phyloP scores from a whole-genome alignment of 2,329 filamentous ascomycete genomes.

The Thelonectria blattea region DNA sequence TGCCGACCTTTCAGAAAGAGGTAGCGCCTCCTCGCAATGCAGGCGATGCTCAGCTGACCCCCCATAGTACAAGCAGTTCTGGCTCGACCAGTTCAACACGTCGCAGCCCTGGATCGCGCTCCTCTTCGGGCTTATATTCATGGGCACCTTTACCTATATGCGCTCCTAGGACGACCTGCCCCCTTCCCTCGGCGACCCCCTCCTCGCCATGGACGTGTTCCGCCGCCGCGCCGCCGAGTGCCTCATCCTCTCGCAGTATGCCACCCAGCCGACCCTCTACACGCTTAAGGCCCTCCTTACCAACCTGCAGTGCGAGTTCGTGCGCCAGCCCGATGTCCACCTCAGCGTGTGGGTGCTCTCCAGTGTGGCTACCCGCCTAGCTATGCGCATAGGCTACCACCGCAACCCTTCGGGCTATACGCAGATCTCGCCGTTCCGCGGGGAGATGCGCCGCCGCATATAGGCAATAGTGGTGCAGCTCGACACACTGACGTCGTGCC shows the following conservation, averaged over 20 bases:
- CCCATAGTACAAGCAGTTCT: conserved; percentile 24
- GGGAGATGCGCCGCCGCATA: conserved; percentile 28
- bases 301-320: conserved; percentile 27
- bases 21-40: not conserved
- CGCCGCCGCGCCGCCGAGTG: conserved; percentile 27
- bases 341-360: conserved; percentile 25
- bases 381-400: conserved; percentile 32
- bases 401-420: conserved; percentile 24
- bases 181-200: conserved; percentile 11
- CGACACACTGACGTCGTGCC: conserved; percentile 24
- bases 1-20: conserved; percentile 26
- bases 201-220: conserved; percentile 18
- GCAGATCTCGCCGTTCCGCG: conserved; percentile 21
- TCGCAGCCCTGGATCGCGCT: conserved; percentile 26
- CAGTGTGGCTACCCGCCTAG: conserved; percentile 22
- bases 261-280: conserved; percentile 3
- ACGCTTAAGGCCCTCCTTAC: conserved; percentile 24
- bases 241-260: conserved; percentile 26
- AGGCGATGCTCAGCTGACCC: not conserved
- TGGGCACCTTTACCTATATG: conserved; percentile 24
- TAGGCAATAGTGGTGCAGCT: conserved; percentile 26
- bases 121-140: conserved; percentile 24
- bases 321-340: conserved; percentile 22
- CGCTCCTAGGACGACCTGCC: conserved; percentile 24
- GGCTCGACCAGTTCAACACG: conserved; percentile 9